Evolutionary conservation across 495 filamentous ascomycete genomes (phyloP).

Genomic region (Neurospora sp.): DNA sequence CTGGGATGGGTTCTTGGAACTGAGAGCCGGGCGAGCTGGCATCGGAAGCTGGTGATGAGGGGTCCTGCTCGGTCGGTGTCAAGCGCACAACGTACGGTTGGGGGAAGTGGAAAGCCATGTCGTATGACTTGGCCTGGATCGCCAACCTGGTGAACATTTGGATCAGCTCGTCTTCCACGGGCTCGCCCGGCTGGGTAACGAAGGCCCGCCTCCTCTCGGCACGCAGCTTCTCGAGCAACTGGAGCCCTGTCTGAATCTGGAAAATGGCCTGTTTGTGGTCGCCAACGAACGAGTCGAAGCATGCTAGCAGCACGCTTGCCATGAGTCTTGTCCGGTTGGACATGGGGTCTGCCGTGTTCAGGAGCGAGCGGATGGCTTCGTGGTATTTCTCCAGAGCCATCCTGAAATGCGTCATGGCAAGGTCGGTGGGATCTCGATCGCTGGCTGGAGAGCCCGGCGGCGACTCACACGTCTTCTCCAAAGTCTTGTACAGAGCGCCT

Average conservation of each 20-base stretch:
- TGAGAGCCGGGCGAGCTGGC: slow-evolving; percentile 32
- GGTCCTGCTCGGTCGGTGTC: slow-evolving; percentile 25
- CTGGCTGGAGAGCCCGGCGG: slow-evolving; percentile 30
- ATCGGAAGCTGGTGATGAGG: slow-evolving; percentile 33
- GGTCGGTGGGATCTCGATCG: slow-evolving; percentile 20
- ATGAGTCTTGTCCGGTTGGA: slow-evolving; percentile 37
- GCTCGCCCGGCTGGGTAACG: slow-evolving; percentile 31
- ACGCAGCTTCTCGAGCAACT: slow-evolving; percentile 34
- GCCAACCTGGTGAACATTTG: slow-evolving; percentile 49
- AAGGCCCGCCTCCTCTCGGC: slow-evolving; percentile 29
- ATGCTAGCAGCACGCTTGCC: slow-evolving; percentile 38
- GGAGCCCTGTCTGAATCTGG: slow-evolving; percentile 36
- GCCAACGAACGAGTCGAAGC: slow-evolving; percentile 43
- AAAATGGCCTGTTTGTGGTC: slow-evolving; percentile 38
- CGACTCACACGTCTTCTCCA: slow-evolving; percentile 44
- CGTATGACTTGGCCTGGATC: slow-evolving; percentile 50
- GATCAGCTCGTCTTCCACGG: slow-evolving; percentile 45
- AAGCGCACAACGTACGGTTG: slow-evolving; percentile 44
- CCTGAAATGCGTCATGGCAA: slow-evolving; percentile 31
- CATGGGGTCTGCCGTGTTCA: slow-evolving; percentile 21
- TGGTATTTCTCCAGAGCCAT: slow-evolving; percentile 37
- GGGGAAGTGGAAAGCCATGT: slow-evolving; percentile 52
- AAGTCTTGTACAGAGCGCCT: slow-evolving; percentile 51
- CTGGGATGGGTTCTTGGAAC: slow-evolving; percentile 32
- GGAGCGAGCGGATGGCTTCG: slow-evolving; percentile 29